Evolutionary conservation across 2,329 filamentous ascomycete genomes (phyloP), one percentile per base, ranked within the genome.

Genomic region (Neonectria magnoliae): DNA sequence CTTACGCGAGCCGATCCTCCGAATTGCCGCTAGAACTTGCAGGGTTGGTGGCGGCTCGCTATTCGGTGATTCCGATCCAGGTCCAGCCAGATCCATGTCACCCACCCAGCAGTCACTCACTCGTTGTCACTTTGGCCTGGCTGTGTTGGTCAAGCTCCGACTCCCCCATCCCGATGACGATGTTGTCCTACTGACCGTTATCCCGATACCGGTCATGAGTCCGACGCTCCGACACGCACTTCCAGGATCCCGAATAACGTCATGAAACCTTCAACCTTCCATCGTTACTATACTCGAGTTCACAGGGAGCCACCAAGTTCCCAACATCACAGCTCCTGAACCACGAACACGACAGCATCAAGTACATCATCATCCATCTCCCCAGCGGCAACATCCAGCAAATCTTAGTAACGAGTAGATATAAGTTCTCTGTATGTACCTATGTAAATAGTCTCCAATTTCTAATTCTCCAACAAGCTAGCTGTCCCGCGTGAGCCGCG

Each of bases 371-470:
- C 36, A n/a, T 38, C 14, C 36, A 38, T n/a, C 36, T 38, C 36
- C n/a, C 11, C 38, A 42, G 5, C n/a, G 11, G 38, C 38, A 11
- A 20, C 9, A 1, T 10, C 16, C n/a, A 11, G 1, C 7, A 10
- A 22, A 22, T 14, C 29, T 33, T 5, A 16, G 10, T 29, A 36
- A 33, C 25, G 25, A 27, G 22, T 29, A 18, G 18, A 25, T n/a
- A 16, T 29, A 55, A 4, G 10, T 8, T 36, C 10, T 58, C 11
- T 27, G 18, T 45, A 25, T 42, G 31, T 56, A 42, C 33, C 36
- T n/a, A 22, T 53, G n/a, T 42, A 38, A 50, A 8, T 18, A 4
- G 51, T 45, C 55, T 64, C 29, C 55, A 55, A 56, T 55, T 38
- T 59, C 42, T 59, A 60, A n/a, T 48, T 10, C 27, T 27, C 36